Conservation (phyloP, 306 rosid genomes). For the Fragaria iinumae region DNA sequence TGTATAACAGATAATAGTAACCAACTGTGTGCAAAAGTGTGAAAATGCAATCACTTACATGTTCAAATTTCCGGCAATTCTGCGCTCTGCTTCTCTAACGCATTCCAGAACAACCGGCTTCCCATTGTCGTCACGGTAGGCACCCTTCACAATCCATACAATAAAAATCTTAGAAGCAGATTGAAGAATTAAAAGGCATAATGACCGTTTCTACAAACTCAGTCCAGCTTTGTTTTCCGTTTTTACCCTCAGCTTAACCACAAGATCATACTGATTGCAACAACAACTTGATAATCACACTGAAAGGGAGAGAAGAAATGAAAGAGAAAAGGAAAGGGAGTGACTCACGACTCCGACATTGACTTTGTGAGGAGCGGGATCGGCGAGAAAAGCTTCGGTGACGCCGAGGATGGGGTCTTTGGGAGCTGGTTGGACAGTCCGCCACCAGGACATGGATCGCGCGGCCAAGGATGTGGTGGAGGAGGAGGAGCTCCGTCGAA, state of each 20-base stretch:
- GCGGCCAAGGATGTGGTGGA: slow-evolving; percentile 34
- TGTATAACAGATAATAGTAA: background rate
- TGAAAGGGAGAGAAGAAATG: background rate
- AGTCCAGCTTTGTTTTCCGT: background rate
- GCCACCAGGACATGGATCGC: slow-evolving; percentile 81
- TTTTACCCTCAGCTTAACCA: background rate
- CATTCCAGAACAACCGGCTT: slow-evolving; percentile 87
- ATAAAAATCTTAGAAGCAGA: background rate
- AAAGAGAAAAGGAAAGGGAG: background rate
- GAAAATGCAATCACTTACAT: slow-evolving; percentile 45
- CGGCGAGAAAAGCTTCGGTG: slow-evolving; percentile 91
- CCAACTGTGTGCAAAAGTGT: too few species aligned
- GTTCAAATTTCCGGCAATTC: slow-evolving; percentile 67
- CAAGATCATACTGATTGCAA: background rate
- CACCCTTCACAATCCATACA: slow-evolving; percentile 52
- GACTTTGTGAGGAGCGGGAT: slow-evolving; percentile 82
- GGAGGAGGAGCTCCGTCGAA: slow-evolving; percentile 44
- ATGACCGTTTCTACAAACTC: background rate
- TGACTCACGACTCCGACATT: slow-evolving; percentile 92
- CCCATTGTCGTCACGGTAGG: slow-evolving; percentile 91
- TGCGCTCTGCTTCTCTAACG: slow-evolving; percentile 93
- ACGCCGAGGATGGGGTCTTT: slow-evolving; percentile 99
- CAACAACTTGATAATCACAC: background rate
- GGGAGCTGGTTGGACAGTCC: slow-evolving; percentile 72
- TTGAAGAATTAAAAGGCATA: background rate